These are phyloP conservation scores for Flagelloscypha sp. DNA, from an alignment of 768 basidiomycete species.

Conservation along the genomic window DNA sequence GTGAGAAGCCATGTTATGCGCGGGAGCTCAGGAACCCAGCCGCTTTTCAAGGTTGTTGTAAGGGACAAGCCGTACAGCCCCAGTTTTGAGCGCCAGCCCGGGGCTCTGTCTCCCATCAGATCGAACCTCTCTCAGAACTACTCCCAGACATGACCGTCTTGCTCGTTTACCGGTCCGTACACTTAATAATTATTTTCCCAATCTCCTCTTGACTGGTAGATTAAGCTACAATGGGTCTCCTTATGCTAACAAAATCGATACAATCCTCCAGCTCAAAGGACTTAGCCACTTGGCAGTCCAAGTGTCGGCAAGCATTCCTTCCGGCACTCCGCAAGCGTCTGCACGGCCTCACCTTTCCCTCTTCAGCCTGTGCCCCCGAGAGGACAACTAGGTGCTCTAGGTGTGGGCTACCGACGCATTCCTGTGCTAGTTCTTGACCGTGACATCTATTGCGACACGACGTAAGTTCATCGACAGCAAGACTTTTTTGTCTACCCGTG, in stretches of 20 bases:
- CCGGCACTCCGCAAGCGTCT: background rate
- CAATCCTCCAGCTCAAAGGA: constrained; percentile 40
- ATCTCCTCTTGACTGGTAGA: background rate
- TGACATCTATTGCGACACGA: constrained; percentile 54
- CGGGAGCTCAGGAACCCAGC: constrained; percentile 26
- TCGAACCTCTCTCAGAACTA: background rate
- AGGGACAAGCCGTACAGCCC: constrained; percentile 17
- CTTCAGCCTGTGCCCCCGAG: constrained; percentile 40
- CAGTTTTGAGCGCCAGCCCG: constrained; percentile 8
- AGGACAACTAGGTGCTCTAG: constrained; percentile 42
- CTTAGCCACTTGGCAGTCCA: constrained; percentile 41
- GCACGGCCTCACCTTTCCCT: background rate
- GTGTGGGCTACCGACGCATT: constrained; percentile 49
- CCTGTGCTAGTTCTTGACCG: constrained; percentile 54
- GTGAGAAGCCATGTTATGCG: constrained; percentile 22
- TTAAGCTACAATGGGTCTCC: constrained; percentile 46
- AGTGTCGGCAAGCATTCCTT: constrained; percentile 26
- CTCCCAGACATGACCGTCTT: constrained; percentile 27
- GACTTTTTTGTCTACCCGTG: background rate
- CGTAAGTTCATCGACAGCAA: constrained; percentile 14
- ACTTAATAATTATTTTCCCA: background rate
- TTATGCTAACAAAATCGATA: constrained; percentile 43
- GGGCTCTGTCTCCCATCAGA: constrained; percentile 1
- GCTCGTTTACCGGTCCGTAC: constrained; percentile 38
- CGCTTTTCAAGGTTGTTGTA: constrained; percentile 32